A percentile compares a stretch with the other conserved stretches of the same genome.
These are phyloP conservation scores for Paracoccidioides lutzii DNA, from an alignment of 2,329 filamentous ascomycete genomes.

Conservation along the genomic window DNA sequence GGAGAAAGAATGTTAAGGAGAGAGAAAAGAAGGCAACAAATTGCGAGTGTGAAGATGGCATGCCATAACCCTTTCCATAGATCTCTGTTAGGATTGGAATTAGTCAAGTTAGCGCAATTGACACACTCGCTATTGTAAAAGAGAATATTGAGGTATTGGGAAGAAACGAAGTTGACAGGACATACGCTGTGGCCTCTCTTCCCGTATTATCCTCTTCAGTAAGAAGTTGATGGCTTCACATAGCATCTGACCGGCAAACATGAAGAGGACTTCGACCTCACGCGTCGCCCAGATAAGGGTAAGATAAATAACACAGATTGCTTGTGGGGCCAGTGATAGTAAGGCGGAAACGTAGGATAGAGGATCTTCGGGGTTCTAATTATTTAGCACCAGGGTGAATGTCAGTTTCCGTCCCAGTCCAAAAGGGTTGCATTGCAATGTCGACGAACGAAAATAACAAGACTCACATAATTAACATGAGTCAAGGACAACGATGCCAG, in stretches of 20 bases:
- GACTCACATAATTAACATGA: conserved; percentile 86
- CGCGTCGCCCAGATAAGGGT: conserved; percentile 84
- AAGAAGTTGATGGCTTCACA: conserved; percentile 86
- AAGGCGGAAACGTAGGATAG: conserved; percentile 82
- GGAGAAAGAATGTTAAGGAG: conserved; percentile 70
- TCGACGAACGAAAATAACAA: neutral
- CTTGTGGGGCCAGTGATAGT: conserved; percentile 87
- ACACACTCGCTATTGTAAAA: neutral
- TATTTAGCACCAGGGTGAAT: conserved; percentile 2
- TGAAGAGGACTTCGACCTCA: conserved; percentile 75
- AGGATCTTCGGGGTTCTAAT: conserved; percentile 69
- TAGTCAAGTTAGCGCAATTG: neutral
- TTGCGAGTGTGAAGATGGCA: conserved; percentile 92
- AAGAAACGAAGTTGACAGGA: conserved; percentile 6
- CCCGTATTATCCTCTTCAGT: conserved; percentile 81
- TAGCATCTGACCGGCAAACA: conserved; percentile 81
- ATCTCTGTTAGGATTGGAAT: neutral
- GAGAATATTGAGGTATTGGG: no score
- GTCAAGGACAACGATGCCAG: conserved; percentile 86
- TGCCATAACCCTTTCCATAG: conserved; percentile 87
- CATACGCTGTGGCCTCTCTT: conserved; percentile 72
- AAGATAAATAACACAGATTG: conserved; percentile 76
- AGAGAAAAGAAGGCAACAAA: conserved; percentile 87
- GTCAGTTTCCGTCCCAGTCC: neutral
- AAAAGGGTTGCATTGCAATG: neutral